Evolutionary conservation across 208 protist species (phyloP).

Genomic region (Wallacemonas sp.): DNA sequence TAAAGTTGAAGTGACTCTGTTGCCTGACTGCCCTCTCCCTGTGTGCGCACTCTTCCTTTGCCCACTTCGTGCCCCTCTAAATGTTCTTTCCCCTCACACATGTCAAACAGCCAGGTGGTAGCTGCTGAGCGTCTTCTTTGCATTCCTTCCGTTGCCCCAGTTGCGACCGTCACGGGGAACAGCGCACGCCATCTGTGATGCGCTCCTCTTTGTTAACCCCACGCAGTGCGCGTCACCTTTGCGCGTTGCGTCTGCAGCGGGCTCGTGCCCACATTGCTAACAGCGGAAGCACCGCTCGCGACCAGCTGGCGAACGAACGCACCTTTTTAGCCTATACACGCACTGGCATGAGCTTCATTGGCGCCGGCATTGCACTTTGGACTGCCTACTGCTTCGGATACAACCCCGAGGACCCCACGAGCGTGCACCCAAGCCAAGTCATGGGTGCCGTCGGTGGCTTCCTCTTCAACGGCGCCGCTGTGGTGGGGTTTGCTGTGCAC

Average conservation of each 20-base stretch:
- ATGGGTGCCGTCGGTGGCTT: constrained; percentile 13
- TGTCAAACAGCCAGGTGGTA: too few relatives aligned
- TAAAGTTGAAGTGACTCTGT: too few relatives aligned
- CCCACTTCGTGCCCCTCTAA: too few relatives aligned
- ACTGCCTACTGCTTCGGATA: constrained; percentile 26
- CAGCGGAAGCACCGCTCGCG: constrained; percentile 17
- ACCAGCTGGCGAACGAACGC: constrained; percentile 23
- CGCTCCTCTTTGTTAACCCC: background rate
- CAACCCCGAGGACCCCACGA: constrained; percentile 13
- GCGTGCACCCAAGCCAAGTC: constrained; percentile 15
- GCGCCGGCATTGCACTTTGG: constrained; percentile 20
- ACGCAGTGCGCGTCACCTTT: too few relatives aligned
- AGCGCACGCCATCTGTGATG: background rate
- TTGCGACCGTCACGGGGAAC: background rate
- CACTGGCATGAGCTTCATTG: constrained; percentile 22
- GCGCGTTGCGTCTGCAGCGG: background rate
- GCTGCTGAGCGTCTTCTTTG: too few relatives aligned
- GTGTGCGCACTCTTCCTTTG: too few relatives aligned
- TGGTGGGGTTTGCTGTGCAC: constrained; percentile 8
- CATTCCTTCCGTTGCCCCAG: too few relatives aligned
- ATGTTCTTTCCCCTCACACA: too few relatives aligned
- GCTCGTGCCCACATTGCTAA: constrained; percentile 3
- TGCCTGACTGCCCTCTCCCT: too few relatives aligned
- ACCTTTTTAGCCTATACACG: constrained; percentile 20
- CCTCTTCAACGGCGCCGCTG: constrained; percentile 12